Evolutionary conservation across 495 filamentous ascomycete genomes (phyloP).

Genomic region (Amorphotheca resinae): DNA sequence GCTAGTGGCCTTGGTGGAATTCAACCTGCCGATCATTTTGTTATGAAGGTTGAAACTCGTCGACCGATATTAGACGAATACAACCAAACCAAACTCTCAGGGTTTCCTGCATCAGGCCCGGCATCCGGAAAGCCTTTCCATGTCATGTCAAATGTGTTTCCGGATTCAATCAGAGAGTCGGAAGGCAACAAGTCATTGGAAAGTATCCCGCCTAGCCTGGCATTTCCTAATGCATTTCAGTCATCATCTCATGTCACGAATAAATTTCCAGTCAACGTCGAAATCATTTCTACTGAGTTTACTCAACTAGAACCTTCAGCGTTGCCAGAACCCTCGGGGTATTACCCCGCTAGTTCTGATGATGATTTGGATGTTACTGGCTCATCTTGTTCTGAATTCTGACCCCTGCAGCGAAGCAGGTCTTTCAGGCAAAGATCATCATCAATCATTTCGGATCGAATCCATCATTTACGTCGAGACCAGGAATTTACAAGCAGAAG

Average conservation of each 20-base stretch:
- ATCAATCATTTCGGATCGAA: neutral
- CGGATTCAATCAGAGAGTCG: conserved; percentile 1
- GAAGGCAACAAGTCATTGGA: conserved; percentile 23
- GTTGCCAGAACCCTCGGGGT: conserved; percentile 28
- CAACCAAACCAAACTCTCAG: conserved; percentile 10
- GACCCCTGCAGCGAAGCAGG: conserved; percentile 17
- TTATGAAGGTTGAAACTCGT: conserved; percentile 39
- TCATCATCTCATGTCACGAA: neutral
- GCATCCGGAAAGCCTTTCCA: conserved; percentile 3
- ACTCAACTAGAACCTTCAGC: conserved; percentile 26
- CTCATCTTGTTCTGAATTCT: conserved; percentile 11
- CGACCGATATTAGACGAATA: conserved; percentile 23
- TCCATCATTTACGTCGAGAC: neutral
- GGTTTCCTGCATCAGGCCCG: conserved; percentile 4
- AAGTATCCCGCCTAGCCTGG: conserved; percentile 25
- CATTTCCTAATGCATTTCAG: conserved; percentile 24
- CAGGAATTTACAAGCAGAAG: neutral
- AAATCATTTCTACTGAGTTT: conserved; percentile 25
- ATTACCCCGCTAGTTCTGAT: conserved; percentile 21
- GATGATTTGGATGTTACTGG: conserved; percentile 23
- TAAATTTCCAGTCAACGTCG: conserved; percentile 20
- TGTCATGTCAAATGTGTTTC: conserved; percentile 8
- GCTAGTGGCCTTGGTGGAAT: conserved; percentile 55
- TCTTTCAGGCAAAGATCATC: conserved; percentile 2
- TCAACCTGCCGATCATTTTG: conserved; percentile 55